A percentile compares a stretch with the other conserved stretches of the same genome.
These are phyloP conservation scores for Ceratobasidium sp. DNA, from an alignment of 1,284 basidiomycete species.

Conservation along the genomic window DNA sequence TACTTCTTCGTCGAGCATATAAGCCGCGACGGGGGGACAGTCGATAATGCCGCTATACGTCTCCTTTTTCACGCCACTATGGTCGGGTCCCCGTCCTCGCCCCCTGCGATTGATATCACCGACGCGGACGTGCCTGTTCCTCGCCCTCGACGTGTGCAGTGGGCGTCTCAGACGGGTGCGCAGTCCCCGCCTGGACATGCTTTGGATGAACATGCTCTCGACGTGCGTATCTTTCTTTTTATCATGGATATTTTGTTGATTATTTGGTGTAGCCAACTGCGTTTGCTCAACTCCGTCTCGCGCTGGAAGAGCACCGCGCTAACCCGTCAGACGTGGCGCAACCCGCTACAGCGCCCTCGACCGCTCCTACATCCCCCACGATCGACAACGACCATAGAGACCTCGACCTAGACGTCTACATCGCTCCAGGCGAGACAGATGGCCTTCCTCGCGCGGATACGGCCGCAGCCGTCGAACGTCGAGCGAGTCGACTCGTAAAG, in stretches of 20 bases:
- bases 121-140: neutral
- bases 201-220: conserved; percentile 65
- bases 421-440: conserved; percentile 52
- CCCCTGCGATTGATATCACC: conserved; percentile 17
- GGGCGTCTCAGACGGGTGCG: conserved; percentile 17
- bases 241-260: conserved; percentile 7
- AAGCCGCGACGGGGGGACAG: conserved; percentile 5
- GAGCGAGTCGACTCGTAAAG: conserved; percentile 29
- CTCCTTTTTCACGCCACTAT: neutral
- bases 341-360: conserved; percentile 39
- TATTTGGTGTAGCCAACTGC: conserved; percentile 62
- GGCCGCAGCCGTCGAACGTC: conserved; percentile 20
- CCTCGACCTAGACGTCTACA: conserved; percentile 50
- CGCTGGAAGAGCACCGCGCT: conserved; percentile 61
- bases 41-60: too few species aligned
- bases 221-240: conserved; percentile 59
- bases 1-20: neutral
- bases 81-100: conserved; percentile 5
- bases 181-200: conserved; percentile 56
- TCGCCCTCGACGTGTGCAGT: conserved; percentile 35
- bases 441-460: conserved; percentile 53
- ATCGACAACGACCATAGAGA: conserved; percentile 49
- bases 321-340: conserved; percentile 50
- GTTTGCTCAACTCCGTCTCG: conserved; percentile 66
- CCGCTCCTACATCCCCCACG: conserved; percentile 32